Evolutionary conservation across 164 flowering plant genomes (phyloP), one percentile per base, ranked within the genome.

Genomic region (Brasenia schreberi): DNA sequence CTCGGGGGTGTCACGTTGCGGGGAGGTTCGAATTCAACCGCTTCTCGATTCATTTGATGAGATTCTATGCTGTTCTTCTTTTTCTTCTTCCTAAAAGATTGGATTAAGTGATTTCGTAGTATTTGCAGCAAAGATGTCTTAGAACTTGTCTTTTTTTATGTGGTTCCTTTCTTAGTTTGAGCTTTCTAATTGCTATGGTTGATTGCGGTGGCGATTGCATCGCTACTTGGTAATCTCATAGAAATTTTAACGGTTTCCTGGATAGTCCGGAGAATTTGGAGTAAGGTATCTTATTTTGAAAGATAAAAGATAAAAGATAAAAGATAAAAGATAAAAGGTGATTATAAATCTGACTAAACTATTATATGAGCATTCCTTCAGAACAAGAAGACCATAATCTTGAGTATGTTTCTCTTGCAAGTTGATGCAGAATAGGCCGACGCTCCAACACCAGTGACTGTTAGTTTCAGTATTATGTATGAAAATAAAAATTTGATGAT

Each of bases 21-120:
- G 76, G 27, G 72, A 65, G 39, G 92, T 83, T 74, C 66, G 66
- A 23, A 42, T 42, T 72, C 52, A 52, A 60, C 52, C 18, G 18
- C 18, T 12, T 11, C 17, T 45, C 11, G 53, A 45, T 19, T 10
- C 17, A 10, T 7, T 19, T n/a, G 7, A 60, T 60, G 62, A 17
- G 62, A 60, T 60, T n/a, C n/a, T 6, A n/a, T 60, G 7, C 23
- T n/a, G 18, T 60, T 60, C 62, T n/a, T n/a, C n/a, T 60, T 17
- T 17, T n/a, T 60, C 12, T 45, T 45, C 7, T 45, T 45, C 12
- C 12, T 12, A 7, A 45, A 7, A 7, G 53, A 12, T 23, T 23
- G 5, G 53, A 12, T 45, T 45, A 12, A 45, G 53, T 45, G 7
- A 45, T 2, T 45, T 7, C 7, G 7, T 45, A 7, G 53, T 45